Percentiles rank a stretch among this genome's conserved stretches.
phyloP scores from a whole-genome alignment of 495 filamentous ascomycete genomes.

The Barbatosphaeria neglecta region DNA sequence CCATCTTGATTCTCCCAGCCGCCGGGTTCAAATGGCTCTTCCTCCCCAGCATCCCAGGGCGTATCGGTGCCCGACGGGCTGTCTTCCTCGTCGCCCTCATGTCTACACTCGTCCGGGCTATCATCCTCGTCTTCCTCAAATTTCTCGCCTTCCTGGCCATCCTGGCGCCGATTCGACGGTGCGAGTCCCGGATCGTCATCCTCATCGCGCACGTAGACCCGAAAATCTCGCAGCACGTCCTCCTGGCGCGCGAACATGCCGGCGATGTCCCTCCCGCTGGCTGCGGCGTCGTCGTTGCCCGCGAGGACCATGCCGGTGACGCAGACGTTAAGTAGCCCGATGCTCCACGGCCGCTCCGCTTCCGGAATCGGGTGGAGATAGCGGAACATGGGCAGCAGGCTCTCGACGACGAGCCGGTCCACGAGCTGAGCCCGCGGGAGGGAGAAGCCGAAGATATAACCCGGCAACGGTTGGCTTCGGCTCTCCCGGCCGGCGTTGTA shows the following conservation, averaged over 20 bases:
- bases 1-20: constrained; percentile 2
- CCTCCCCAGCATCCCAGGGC: background rate
- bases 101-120: no score
- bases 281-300: constrained; percentile 37
- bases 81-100: constrained; percentile 16
- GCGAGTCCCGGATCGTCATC: no score
- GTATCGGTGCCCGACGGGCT: constrained; percentile 36
- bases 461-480: constrained; percentile 54
- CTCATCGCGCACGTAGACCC: constrained; percentile 24
- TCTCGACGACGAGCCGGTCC: constrained; percentile 57
- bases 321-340: constrained; percentile 75
- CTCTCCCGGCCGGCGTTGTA: constrained; percentile 50
- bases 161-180: no score
- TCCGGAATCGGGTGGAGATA: constrained; percentile 59
- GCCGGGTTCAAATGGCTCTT: constrained; percentile 13
- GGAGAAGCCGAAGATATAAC: constrained; percentile 54
- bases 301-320: constrained; percentile 72
- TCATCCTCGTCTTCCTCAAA: no score
- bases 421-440: constrained; percentile 45
- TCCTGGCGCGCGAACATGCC: constrained; percentile 62
- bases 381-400: constrained; percentile 56
- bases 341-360: constrained; percentile 55
- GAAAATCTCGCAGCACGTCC: constrained; percentile 51
- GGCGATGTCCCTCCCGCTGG: constrained; percentile 45
- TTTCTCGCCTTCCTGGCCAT: no score